phyloP scores from a whole-genome alignment of 805 yeast genomes.

The Candida arabinofermentans region DNA sequence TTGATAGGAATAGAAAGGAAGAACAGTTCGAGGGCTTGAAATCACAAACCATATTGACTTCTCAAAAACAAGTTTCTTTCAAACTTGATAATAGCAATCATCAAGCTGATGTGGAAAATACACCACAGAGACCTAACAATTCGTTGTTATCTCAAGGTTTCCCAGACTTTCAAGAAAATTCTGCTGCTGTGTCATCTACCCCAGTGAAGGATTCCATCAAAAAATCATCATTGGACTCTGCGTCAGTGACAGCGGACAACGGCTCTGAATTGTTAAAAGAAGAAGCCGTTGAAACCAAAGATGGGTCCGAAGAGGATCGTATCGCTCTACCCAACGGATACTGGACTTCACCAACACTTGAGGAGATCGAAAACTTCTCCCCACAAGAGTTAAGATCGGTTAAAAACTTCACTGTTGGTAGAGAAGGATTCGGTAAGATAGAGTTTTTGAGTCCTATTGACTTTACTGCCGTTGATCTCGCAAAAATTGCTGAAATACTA shows the following conservation, averaged over 20 bases:
- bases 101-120: not conserved
- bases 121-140: not conserved
- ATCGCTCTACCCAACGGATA: slow-evolving; percentile 55
- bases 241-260: not conserved
- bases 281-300: not conserved
- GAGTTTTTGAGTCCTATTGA: slow-evolving; percentile 82
- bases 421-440: slow-evolving; percentile 70
- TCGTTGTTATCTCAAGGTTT: slow-evolving; percentile 4
- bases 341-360: slow-evolving; percentile 78
- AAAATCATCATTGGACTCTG: not conserved
- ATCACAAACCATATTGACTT: slow-evolving; percentile 14
- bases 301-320: not conserved
- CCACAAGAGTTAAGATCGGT: slow-evolving; percentile 64
- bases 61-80: slow-evolving; percentile 34
- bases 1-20: slow-evolving; percentile 37
- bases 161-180: slow-evolving; percentile 1
- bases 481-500: slow-evolving; percentile 63
- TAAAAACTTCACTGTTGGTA: slow-evolving; percentile 67
- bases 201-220: not conserved
- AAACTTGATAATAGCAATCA: slow-evolving; percentile 9
- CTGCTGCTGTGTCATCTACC: slow-evolving; percentile 1
- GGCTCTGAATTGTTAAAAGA: not conserved
- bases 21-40: slow-evolving; percentile 22
- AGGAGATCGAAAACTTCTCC: slow-evolving; percentile 55
- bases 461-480: slow-evolving; percentile 60